Conservation (phyloP, 2,329 filamentous ascomycete species). For the Penicillium expansum region DNA sequence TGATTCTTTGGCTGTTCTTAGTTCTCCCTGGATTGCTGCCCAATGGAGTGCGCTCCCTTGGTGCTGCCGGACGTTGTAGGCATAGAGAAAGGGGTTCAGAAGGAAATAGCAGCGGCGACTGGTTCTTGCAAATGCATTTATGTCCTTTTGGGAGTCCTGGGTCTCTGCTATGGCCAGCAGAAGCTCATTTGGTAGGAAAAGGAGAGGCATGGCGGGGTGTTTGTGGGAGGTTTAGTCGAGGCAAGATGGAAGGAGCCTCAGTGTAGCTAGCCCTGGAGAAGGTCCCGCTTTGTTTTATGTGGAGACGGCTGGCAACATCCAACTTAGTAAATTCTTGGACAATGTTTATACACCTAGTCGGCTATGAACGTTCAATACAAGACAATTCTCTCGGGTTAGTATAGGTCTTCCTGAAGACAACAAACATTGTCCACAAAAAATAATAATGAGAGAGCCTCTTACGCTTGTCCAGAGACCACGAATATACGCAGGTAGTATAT, state of each 20-base stretch:
- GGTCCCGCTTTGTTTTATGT: neutral
- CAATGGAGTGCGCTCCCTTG: conserved; percentile 4
- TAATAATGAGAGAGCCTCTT: neutral
- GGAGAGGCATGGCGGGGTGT: conserved; percentile 1
- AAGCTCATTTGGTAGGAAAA: conserved; percentile 6
- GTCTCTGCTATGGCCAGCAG: neutral
- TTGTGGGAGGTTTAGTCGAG: neutral
- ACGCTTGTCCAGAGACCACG: neutral
- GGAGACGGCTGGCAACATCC: neutral
- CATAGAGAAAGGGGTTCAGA: conserved; percentile 2
- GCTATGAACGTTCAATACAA: too few species aligned
- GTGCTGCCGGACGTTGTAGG: neutral
- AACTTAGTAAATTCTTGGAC: neutral
- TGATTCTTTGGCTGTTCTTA: neutral
- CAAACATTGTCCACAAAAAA: neutral
- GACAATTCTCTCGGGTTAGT: neutral
- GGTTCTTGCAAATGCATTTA: conserved; percentile 1
- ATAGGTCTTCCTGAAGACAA: neutral
- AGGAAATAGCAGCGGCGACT: neutral
- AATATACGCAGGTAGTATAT: neutral
- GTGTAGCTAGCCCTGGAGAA: neutral
- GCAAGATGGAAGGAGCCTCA: neutral
- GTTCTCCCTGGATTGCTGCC: neutral
- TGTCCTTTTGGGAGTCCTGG: neutral
- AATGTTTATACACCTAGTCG: neutral